Conservation (phyloP, 768 basidiomycete genomes). For the Leccinum pellstonianum region DNA sequence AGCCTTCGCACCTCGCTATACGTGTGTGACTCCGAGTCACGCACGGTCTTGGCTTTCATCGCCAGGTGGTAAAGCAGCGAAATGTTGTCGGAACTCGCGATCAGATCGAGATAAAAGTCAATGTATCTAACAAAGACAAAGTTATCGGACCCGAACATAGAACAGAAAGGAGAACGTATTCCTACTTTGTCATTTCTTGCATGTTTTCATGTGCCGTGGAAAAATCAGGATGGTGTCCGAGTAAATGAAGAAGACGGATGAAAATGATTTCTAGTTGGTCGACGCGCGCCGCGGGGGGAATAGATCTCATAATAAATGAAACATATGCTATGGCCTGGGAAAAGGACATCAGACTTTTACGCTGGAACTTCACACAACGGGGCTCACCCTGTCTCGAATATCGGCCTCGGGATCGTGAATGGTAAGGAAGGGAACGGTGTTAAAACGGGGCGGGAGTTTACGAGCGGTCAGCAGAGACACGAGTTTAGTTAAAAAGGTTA, state of each 20-base stretch:
- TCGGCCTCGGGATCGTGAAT: slow-evolving; percentile 91
- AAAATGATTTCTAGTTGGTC: slow-evolving; percentile 80
- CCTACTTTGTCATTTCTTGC: slow-evolving; percentile 79
- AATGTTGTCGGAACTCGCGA: slow-evolving; percentile 79
- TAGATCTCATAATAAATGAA: no score
- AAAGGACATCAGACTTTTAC: slow-evolving; percentile 5
- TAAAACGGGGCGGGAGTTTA: slow-evolving; percentile 70
- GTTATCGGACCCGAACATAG: background rate
- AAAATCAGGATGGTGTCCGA: slow-evolving; percentile 97
- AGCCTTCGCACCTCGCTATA: slow-evolving; percentile 60
- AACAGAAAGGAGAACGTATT: background rate
- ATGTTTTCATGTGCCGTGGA: slow-evolving; percentile 63
- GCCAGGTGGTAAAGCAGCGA: slow-evolving; percentile 83
- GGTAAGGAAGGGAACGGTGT: slow-evolving; percentile 83
- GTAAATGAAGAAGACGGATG: slow-evolving; percentile 78
- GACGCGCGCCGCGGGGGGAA: slow-evolving; percentile 39
- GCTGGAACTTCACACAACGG: background rate
- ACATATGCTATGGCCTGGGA: background rate
- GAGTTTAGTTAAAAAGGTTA: slow-evolving; percentile 74
- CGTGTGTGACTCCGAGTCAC: slow-evolving; percentile 67
- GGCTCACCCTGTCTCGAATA: slow-evolving; percentile 60
- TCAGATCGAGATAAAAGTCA: slow-evolving; percentile 78
- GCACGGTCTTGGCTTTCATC: slow-evolving; percentile 79
- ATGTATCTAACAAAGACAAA: slow-evolving; percentile 60
- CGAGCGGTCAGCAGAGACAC: slow-evolving; percentile 58